Conservation (phyloP, 345 rosid species). For the Lenwebbia sp. region DNA sequence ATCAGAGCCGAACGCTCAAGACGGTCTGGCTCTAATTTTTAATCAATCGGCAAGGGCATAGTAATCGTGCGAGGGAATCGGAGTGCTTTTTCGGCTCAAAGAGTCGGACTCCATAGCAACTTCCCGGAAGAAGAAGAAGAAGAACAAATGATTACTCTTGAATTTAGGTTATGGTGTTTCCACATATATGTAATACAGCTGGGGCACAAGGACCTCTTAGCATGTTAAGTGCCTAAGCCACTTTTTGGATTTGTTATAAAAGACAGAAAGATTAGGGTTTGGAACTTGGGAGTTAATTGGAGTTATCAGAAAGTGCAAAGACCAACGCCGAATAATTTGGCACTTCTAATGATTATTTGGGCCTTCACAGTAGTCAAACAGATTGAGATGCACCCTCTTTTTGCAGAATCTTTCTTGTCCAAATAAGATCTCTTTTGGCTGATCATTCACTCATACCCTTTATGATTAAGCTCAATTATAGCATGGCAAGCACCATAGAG, state of each 20-base stretch:
- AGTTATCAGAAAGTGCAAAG: neutral
- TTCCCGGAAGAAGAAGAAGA: neutral
- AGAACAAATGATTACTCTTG: neutral
- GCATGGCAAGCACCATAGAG: neutral
- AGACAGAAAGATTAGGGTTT: neutral
- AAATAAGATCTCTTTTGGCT: neutral
- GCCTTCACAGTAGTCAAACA: neutral
- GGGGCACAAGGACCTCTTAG: neutral
- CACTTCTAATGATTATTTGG: neutral
- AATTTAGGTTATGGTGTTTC: neutral
- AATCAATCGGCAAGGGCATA: neutral
- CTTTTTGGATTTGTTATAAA: neutral
- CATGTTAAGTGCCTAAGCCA: neutral
- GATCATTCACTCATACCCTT: neutral
- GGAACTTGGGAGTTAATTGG: neutral
- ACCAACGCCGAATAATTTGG: neutral
- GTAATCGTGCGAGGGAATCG: neutral
- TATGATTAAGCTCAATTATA: neutral
- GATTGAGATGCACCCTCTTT: neutral
- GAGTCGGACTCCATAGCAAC: neutral
- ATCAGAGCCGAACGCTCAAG: too few relatives aligned
- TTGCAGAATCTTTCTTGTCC: neutral
- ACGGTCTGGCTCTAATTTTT: neutral
- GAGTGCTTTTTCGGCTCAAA: neutral
- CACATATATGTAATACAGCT: neutral